A percentile compares a stretch with the other conserved stretches of the same genome.
Evolutionary conservation across 2,329 filamentous ascomycete species (phyloP).

Genomic region (Chaetomiaceae sp.): DNA sequence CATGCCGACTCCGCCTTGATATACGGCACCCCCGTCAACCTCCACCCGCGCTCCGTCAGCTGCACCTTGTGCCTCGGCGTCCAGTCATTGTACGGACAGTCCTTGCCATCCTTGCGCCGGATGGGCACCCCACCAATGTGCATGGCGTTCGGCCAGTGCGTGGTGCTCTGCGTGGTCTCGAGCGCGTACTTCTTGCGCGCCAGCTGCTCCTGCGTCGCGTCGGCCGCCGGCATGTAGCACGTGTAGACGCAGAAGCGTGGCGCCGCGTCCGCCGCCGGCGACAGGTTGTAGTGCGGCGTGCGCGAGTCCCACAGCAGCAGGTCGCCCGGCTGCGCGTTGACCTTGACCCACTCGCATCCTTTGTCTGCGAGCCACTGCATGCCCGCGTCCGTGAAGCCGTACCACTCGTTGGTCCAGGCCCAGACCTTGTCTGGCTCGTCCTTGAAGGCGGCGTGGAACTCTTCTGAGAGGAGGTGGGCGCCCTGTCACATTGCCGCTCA

Average conservation of each 20-base stretch:
- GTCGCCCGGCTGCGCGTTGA: conserved; percentile 3
- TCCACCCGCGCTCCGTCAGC: neutral
- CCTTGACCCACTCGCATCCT: conserved; percentile 4
- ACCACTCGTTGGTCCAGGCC: conserved; percentile 5
- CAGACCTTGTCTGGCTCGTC: conserved; percentile 2
- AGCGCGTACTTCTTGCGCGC: neutral
- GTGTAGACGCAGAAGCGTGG: conserved; percentile 3
- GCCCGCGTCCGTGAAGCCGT: conserved; percentile 3
- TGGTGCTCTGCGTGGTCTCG: conserved; percentile 1
- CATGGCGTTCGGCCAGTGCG: conserved; percentile 4
- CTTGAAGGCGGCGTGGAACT: conserved; percentile 4
- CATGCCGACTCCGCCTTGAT: too few species aligned
- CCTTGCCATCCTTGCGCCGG: neutral
- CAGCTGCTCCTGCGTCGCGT: conserved; percentile 3
- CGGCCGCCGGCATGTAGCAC: conserved; percentile 3
- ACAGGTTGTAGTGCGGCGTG: conserved; percentile 5
- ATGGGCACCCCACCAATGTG: conserved; percentile 1
- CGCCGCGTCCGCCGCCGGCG: neutral
- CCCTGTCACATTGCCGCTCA: neutral
- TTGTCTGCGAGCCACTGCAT: neutral
- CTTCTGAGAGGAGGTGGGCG: neutral
- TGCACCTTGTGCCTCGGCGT: neutral
- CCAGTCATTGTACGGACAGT: conserved; percentile 1
- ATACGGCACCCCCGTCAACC: neutral
- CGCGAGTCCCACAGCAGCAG: conserved; percentile 3